These are phyloP conservation scores for Erigeron canadensis DNA, from an alignment of 129 eudicot species.

Conservation along the genomic window DNA sequence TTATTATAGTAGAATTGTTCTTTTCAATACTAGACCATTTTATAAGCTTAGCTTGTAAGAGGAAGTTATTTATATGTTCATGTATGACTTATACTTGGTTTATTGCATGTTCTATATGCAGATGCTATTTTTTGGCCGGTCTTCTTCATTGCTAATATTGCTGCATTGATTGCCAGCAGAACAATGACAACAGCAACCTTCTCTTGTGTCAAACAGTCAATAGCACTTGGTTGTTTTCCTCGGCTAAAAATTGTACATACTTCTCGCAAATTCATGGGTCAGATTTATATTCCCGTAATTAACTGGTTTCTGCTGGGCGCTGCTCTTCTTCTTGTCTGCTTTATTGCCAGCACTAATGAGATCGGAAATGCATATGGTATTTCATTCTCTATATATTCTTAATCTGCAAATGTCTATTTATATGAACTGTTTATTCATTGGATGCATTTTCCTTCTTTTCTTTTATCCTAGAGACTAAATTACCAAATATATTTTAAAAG, in stretches of 20 bases:
- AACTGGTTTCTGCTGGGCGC: conserved; percentile 87
- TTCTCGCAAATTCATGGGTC: conserved; percentile 94
- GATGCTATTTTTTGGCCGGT: conserved; percentile 90
- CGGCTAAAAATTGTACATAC: conserved; percentile 91
- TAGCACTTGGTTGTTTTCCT: conserved; percentile 96
- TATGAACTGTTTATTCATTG: background rate
- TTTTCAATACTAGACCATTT: background rate
- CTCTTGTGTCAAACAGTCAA: conserved; percentile 89
- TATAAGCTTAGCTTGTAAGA: conserved; percentile 16
- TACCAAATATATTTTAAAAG: conserved; percentile 4
- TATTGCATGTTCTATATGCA: conserved; percentile 38
- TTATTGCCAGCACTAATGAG: conserved; percentile 74
- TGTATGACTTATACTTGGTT: conserved; percentile 20
- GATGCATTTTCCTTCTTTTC: conserved; percentile 23
- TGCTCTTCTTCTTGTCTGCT: conserved; percentile 70
- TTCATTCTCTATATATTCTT: background rate
- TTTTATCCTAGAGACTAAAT: conserved; percentile 5
- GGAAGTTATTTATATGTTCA: conserved; percentile 2
- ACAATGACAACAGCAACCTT: conserved; percentile 94
- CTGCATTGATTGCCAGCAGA: conserved; percentile 91
- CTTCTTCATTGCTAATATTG: conserved; percentile 75
- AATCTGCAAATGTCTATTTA: conserved; percentile 9
- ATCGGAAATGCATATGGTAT: conserved; percentile 97
- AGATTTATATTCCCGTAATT: conserved; percentile 86
- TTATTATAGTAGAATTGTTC: background rate